phyloP scores from a whole-genome alignment of 345 rosid genomes.

The Hypericum androsaemum region DNA sequence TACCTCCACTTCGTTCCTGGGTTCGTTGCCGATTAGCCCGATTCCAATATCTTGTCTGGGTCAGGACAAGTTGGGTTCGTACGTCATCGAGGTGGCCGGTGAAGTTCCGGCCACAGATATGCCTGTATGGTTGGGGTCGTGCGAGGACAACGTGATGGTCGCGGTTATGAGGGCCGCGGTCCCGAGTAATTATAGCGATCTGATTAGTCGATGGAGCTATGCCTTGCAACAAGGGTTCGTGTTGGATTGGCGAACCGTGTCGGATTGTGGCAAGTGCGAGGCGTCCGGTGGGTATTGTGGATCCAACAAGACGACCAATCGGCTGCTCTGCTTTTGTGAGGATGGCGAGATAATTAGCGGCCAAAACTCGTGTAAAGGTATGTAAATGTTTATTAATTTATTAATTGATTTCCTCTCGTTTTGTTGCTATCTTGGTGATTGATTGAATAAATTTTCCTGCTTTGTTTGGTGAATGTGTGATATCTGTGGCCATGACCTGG shows the following conservation, averaged over 20 bases:
- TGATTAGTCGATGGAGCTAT: not conserved
- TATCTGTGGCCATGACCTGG: too few relatives aligned
- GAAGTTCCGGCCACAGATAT: not conserved
- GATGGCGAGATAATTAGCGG: too few relatives aligned
- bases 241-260: conserved; percentile 13
- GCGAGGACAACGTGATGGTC: conserved; percentile 13
- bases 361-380: too few relatives aligned
- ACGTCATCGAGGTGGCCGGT: not conserved
- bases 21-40: not conserved
- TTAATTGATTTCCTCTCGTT: too few relatives aligned
- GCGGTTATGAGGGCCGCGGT: conserved; percentile 8
- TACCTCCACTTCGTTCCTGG: conserved; percentile 1
- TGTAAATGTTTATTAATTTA: too few relatives aligned
- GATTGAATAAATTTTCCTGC: too few relatives aligned
- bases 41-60: conserved; percentile 4
- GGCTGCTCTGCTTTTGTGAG: conserved; percentile 12
- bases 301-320: too few relatives aligned
- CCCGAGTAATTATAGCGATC: too few relatives aligned
- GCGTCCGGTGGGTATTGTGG: conserved; percentile 17
- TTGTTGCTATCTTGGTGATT: too few relatives aligned
- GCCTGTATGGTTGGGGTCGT: not conserved
- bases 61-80: not conserved
- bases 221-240: conserved; percentile 15
- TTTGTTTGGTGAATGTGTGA: too few relatives aligned
- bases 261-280: conserved; percentile 16